Evolutionary conservation across 805 yeast genomes (phyloP).

Genomic region (Wickerhamiella azymoides): DNA sequence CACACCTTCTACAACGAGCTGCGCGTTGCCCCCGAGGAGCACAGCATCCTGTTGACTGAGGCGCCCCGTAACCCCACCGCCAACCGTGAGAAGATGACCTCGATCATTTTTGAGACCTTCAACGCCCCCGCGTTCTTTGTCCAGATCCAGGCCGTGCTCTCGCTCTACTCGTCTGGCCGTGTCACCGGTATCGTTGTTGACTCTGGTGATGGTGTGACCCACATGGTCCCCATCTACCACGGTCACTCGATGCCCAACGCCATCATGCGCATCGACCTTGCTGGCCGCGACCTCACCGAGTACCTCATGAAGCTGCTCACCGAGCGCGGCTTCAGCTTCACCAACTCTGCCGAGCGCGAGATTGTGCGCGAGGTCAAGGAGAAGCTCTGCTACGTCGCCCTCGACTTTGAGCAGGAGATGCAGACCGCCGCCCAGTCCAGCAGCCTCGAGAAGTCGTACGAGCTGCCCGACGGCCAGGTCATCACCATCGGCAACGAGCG

Average conservation of each 20-base stretch:
- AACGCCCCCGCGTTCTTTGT: slow-evolving; percentile 99
- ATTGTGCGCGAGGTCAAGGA: slow-evolving; percentile 90
- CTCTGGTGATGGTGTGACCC: slow-evolving; percentile 71
- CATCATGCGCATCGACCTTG: slow-evolving; percentile 95
- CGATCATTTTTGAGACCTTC: slow-evolving; percentile 97
- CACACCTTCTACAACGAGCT: slow-evolving; percentile 99
- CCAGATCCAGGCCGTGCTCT: slow-evolving; percentile 94
- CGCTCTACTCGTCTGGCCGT: slow-evolving; percentile 98
- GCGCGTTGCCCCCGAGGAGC: slow-evolving; percentile 99
- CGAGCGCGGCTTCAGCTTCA: slow-evolving; percentile 98
- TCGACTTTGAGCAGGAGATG: slow-evolving; percentile 98
- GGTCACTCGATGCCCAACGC: slow-evolving; percentile 99
- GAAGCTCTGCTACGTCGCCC: slow-evolving; percentile 96
- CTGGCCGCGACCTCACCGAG: slow-evolving; percentile 99
- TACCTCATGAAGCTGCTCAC: slow-evolving; percentile 96
- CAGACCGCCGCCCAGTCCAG: slow-evolving; percentile 98
- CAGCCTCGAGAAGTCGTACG: slow-evolving; percentile 96
- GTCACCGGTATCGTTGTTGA: slow-evolving; percentile 99
- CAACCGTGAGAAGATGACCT: slow-evolving; percentile 99
- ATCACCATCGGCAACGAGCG: slow-evolving; percentile 99
- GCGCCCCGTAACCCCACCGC: slow-evolving; percentile 99
- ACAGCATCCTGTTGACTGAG: slow-evolving; percentile 97
- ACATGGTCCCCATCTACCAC: slow-evolving; percentile 99
- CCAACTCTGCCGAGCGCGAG: slow-evolving; percentile 98
- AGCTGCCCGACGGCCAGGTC: slow-evolving; percentile 99